Conservation (phyloP, 1,284 basidiomycete genomes). For the Polyporus tsugae region DNA sequence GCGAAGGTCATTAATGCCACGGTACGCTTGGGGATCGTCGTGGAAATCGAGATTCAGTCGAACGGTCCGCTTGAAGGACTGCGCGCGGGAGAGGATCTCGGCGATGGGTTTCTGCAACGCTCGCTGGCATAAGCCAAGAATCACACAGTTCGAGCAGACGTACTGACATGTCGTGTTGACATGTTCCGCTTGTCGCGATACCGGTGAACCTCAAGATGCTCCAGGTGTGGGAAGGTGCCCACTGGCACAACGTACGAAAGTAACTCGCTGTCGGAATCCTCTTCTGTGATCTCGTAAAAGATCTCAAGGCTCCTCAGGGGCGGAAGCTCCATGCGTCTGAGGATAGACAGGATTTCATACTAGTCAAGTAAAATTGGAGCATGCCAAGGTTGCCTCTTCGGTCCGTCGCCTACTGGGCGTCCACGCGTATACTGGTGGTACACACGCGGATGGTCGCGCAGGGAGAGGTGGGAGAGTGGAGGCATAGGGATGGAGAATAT, state of each 20-base stretch:
- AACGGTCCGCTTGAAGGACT: not conserved
- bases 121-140: not conserved
- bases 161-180: not conserved
- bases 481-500: not conserved
- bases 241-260: not conserved
- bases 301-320: not conserved
- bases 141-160: too few relatives aligned
- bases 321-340: not conserved
- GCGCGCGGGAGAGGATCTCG: not conserved
- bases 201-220: not conserved
- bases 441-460: not conserved
- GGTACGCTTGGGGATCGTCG: conserved; percentile 11
- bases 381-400: not conserved
- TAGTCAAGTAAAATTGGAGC: not conserved
- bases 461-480: not conserved
- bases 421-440: not conserved
- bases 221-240: not conserved
- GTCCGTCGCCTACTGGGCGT: not conserved
- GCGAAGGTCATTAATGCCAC: not conserved
- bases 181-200: not conserved
- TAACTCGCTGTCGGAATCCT: not conserved
- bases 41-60: conserved; percentile 16
- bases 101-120: not conserved
- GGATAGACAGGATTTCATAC: not conserved
- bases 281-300: not conserved